phyloP scores from a whole-genome alignment of 2,329 filamentous ascomycete species.

The Trichoderma harzianum region DNA sequence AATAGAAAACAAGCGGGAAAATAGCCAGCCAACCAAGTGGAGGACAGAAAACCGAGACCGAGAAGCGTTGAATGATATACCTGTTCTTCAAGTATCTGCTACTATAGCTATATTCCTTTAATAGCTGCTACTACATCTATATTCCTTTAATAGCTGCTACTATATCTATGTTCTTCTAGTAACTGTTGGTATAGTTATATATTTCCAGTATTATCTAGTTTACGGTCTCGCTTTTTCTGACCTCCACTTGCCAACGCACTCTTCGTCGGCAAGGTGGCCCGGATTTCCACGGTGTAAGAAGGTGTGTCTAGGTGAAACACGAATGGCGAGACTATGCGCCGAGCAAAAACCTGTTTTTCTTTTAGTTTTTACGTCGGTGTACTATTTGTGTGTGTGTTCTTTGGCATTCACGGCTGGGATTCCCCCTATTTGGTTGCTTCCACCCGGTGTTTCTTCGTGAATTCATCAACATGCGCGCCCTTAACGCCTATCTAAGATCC shows the following conservation, averaged over 20 bases:
- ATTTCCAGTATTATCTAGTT: too few relatives aligned
- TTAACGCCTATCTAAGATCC: slow-evolving; percentile 21
- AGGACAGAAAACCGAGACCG: too few relatives aligned
- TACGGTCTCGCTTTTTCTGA: too few relatives aligned
- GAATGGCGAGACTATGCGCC: background rate
- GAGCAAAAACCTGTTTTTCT: background rate
- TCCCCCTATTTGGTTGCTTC: background rate
- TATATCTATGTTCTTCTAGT: too few relatives aligned
- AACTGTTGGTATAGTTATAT: too few relatives aligned
- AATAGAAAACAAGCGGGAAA: background rate
- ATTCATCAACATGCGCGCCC: slow-evolving; percentile 13
- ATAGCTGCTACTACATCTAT: too few relatives aligned
- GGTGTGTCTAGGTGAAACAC: background rate
- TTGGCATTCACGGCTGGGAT: background rate
- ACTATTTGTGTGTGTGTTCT: background rate
- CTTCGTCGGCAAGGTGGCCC: background rate
- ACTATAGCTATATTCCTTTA: too few relatives aligned
- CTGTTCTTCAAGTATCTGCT: too few relatives aligned
- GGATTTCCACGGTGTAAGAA: background rate
- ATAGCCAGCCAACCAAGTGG: background rate
- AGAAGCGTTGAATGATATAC: too few relatives aligned
- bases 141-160: too few relatives aligned
- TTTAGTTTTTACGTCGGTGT: background rate
- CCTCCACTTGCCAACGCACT: background rate
- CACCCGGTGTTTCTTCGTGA: background rate